phyloP scores from a whole-genome alignment of 306 rosid species.

The Spatholobus suberectus region DNA sequence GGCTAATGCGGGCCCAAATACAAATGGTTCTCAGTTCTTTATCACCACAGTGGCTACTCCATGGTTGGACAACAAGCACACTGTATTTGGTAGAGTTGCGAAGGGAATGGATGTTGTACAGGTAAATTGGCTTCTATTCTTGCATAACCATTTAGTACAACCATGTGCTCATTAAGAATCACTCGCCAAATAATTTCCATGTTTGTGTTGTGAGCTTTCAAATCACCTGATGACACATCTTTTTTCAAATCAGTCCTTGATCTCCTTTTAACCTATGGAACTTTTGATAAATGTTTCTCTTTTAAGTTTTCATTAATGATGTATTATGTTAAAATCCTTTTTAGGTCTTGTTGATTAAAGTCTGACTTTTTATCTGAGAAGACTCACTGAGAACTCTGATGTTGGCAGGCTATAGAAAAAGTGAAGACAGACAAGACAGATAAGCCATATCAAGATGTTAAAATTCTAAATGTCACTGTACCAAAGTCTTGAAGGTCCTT shows the following conservation, averaged over 20 bases:
- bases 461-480: constrained; percentile 89
- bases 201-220: background rate
- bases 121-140: constrained; percentile 57
- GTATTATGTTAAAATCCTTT: background rate
- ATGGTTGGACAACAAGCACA: constrained; percentile 97
- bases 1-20: constrained; percentile 96
- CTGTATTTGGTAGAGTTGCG: constrained; percentile 91
- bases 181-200: constrained; percentile 15
- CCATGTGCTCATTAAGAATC: background rate
- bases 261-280: constrained; percentile 1
- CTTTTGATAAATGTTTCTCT: constrained; percentile 13
- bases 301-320: background rate
- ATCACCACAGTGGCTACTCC: constrained; percentile 99
- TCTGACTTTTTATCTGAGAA: background rate
- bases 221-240: background rate
- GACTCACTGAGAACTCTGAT: constrained; percentile 26
- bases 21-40: constrained; percentile 98
- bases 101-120: constrained; percentile 99
- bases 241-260: background rate
- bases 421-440: constrained; percentile 89
- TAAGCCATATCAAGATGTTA: constrained; percentile 93
- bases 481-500: constrained; percentile 76
- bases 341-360: constrained; percentile 3
- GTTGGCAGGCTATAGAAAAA: constrained; percentile 83
- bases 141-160: constrained; percentile 16